Percentiles rank a stretch among this genome's conserved stretches.
phyloP scores from a whole-genome alignment of 345 rosid genomes.

The Ceriops decandra region DNA sequence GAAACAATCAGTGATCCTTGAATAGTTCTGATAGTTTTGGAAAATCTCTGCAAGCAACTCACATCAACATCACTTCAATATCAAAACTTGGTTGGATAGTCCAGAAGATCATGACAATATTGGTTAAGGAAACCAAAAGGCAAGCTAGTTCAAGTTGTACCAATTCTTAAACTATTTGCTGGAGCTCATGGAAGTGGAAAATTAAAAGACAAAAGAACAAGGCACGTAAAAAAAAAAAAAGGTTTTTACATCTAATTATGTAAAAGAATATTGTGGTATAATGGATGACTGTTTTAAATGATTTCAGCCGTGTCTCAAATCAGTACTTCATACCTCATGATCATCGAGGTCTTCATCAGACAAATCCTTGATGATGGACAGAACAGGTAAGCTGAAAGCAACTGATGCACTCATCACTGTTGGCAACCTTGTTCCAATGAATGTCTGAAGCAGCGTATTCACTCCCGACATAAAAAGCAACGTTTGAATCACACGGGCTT shows the following conservation, averaged over 20 bases:
- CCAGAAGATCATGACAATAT: not conserved
- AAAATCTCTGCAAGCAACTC: constrained; percentile 58
- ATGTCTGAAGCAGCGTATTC: constrained; percentile 84
- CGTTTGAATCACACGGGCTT: constrained; percentile 76
- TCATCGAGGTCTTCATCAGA: constrained; percentile 45
- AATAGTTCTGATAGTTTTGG: constrained; percentile 67
- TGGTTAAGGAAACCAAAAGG: not conserved
- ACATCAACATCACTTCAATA: constrained; percentile 11
- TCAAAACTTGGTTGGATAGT: not conserved
- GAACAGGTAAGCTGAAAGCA: constrained; percentile 67
- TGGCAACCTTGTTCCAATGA: constrained; percentile 86
- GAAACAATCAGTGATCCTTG: constrained; percentile 91
- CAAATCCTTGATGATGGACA: constrained; percentile 75
- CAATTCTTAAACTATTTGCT: not conserved
- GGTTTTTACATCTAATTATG: no score
- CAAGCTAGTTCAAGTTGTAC: not conserved
- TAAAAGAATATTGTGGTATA: no score
- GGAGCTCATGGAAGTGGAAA: not conserved
- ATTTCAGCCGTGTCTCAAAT: not conserved
- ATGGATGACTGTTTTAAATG: no score
- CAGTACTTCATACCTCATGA: constrained; percentile 47
- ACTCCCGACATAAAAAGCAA: constrained; percentile 88
- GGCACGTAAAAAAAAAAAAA: no score
- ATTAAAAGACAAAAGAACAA: no score
- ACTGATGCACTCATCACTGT: constrained; percentile 89